These are phyloP conservation scores for Ganoderma resinaceum DNA, from an alignment of 1,284 basidiomycete genomes.

Conservation along the genomic window DNA sequence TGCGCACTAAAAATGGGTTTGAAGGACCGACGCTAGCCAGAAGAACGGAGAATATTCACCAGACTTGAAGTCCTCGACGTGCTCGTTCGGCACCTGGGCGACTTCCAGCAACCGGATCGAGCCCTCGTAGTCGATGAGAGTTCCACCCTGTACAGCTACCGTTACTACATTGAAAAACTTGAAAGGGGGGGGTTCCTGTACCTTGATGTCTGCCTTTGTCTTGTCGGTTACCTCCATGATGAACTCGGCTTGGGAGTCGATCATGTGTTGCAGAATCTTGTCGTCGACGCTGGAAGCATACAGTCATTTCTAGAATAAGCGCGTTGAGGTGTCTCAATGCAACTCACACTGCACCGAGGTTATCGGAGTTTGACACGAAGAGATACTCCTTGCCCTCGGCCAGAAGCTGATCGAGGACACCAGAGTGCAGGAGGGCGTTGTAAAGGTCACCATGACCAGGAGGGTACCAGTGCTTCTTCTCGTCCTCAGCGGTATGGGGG, in stretches of 20 bases:
- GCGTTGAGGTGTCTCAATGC: neutral
- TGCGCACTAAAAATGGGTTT: conserved; percentile 57
- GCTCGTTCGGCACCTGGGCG: conserved; percentile 97
- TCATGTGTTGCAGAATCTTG: conserved; percentile 90
- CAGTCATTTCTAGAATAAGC: conserved; percentile 8
- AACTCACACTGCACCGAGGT: conserved; percentile 92
- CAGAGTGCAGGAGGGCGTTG: conserved; percentile 94
- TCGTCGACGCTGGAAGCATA: conserved; percentile 63
- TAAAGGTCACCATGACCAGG: conserved; percentile 99
- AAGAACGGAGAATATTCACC: conserved; percentile 7
- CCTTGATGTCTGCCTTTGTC: conserved; percentile 99
- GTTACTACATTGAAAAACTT: neutral
- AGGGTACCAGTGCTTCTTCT: conserved; percentile 99
- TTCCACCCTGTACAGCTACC: conserved; percentile 76
- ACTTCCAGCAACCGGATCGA: conserved; percentile 96
- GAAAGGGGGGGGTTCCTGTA: conserved; percentile 31
- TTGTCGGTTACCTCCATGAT: conserved; percentile 99
- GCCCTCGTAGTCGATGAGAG: conserved; percentile 96
- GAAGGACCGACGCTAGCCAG: neutral
- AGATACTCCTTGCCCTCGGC: conserved; percentile 98
- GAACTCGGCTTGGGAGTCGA: conserved; percentile 88
- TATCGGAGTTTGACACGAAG: conserved; percentile 99
- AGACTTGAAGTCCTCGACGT: conserved; percentile 98
- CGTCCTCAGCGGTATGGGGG: conserved; percentile 86
- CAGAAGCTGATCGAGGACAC: conserved; percentile 94